These are phyloP conservation scores for Emmonsiellopsis sp. DNA, from an alignment of 2,329 filamentous ascomycete genomes.

Conservation along the genomic window DNA sequence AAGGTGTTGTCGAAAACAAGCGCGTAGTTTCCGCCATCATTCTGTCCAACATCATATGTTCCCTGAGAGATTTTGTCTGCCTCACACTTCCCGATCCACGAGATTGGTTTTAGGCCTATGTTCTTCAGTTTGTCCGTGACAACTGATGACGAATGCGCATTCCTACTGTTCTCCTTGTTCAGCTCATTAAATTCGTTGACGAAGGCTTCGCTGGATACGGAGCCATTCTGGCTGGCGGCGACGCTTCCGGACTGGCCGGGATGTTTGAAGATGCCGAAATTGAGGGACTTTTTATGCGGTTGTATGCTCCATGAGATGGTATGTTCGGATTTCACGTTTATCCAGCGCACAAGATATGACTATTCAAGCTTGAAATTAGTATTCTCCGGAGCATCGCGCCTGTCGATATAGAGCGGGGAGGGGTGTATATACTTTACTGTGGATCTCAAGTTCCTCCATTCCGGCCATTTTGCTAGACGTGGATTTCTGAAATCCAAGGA, in stretches of 20 bases:
- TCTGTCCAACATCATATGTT: conserved; percentile 66
- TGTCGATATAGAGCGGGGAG: background rate
- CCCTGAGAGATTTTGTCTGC: conserved; percentile 92
- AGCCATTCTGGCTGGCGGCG: conserved; percentile 28
- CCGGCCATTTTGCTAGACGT: conserved; percentile 58
- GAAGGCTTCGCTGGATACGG: background rate
- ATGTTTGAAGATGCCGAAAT: conserved; percentile 97
- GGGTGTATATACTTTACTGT: conserved; percentile 69
- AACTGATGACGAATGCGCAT: conserved; percentile 58
- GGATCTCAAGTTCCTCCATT: conserved; percentile 94
- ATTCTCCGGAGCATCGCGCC: too few relatives aligned
- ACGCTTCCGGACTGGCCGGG: conserved; percentile 57
- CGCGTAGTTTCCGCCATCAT: conserved; percentile 86
- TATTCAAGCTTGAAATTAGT: conserved; percentile 31
- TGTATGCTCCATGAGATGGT: conserved; percentile 97
- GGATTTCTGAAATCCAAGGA: background rate
- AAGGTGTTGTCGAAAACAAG: conserved; percentile 98
- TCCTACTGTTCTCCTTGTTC: conserved; percentile 22
- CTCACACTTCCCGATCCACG: conserved; percentile 90
- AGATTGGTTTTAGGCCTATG: conserved; percentile 54
- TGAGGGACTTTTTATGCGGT: conserved; percentile 96
- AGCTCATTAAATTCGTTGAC: conserved; percentile 23
- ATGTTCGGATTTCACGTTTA: conserved; percentile 79
- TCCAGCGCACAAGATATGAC: conserved; percentile 98
- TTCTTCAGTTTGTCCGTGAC: conserved; percentile 57